These are phyloP conservation scores for Trichoderma sp. DNA, from an alignment of 2,329 filamentous ascomycete genomes.

Conservation along the genomic window DNA sequence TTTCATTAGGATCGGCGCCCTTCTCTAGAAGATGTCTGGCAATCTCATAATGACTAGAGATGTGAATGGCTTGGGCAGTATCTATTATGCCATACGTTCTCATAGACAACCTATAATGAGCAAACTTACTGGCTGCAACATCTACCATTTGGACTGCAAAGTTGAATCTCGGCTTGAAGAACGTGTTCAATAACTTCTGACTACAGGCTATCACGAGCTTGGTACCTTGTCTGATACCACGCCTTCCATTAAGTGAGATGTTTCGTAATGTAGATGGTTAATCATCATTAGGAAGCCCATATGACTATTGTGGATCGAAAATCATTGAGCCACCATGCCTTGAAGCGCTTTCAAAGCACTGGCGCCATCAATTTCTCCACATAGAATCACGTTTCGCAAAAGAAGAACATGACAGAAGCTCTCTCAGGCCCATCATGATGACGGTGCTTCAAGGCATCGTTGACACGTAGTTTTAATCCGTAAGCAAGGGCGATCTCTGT, in stretches of 20 bases:
- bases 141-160: no score
- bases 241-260: not conserved
- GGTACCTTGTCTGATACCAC: not conserved
- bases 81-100: rapidly evolving
- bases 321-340: not conserved
- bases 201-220: not conserved
- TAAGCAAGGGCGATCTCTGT: not conserved
- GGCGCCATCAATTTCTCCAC: not conserved
- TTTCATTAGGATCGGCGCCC: not conserved
- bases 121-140: no score
- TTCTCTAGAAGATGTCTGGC: not conserved
- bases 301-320: not conserved
- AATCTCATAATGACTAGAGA: not conserved
- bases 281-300: not conserved
- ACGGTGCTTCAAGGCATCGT: not conserved
- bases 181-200: not conserved
- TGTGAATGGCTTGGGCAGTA: not conserved
- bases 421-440: no score
- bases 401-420: no score
- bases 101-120: no score
- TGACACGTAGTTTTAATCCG: not conserved
- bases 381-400: not conserved
- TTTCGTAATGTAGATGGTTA: not conserved
- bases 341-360: not conserved
- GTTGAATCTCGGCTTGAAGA: not conserved